Percentiles rank a stretch among this genome's conserved stretches.
phyloP scores from a whole-genome alignment of 139 green algal species.

The Penium margaritaceum region DNA sequence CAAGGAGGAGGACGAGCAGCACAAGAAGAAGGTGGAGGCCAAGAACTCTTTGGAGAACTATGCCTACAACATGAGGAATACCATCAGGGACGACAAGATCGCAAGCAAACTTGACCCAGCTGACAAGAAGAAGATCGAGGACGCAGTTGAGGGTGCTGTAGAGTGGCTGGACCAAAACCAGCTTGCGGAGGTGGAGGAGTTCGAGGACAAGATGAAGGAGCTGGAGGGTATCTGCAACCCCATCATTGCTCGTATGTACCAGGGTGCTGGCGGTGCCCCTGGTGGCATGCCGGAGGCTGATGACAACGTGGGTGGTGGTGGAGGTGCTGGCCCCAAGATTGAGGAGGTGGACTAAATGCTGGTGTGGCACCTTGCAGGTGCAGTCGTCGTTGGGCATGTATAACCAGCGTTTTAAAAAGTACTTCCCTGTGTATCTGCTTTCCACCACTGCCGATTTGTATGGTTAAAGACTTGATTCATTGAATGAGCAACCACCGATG shows the following conservation, averaged over 20 bases:
- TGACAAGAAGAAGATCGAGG: constrained; percentile 83
- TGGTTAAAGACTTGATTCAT: no score
- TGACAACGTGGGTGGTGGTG: not conserved
- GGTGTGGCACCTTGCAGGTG: no score
- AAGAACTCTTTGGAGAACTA: constrained; percentile 94
- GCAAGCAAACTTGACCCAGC: constrained; percentile 64
- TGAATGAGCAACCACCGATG: no score
- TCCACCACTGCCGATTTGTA: no score
- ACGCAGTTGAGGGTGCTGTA: constrained; percentile 71
- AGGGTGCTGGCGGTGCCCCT: not conserved
- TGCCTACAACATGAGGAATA: constrained; percentile 81
- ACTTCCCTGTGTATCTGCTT: no score
- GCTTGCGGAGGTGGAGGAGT: constrained; percentile 87
- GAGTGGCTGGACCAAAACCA: constrained; percentile 92
- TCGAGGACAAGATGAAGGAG: constrained; percentile 93
- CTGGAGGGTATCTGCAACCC: constrained; percentile 83
- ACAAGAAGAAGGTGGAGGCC: constrained; percentile 82
- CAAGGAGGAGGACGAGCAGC: constrained; percentile 90
- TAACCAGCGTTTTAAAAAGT: no score
- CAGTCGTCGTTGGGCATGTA: no score
- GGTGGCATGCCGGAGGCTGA: not conserved
- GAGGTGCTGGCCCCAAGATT: constrained; percentile 34
- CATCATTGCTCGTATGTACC: constrained; percentile 79
- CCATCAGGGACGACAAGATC: constrained; percentile 80
- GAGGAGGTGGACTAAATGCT: constrained; percentile 28